Conservation (phyloP, 805 yeast species). For the Zygosaccharomyces kombuchaensis region DNA sequence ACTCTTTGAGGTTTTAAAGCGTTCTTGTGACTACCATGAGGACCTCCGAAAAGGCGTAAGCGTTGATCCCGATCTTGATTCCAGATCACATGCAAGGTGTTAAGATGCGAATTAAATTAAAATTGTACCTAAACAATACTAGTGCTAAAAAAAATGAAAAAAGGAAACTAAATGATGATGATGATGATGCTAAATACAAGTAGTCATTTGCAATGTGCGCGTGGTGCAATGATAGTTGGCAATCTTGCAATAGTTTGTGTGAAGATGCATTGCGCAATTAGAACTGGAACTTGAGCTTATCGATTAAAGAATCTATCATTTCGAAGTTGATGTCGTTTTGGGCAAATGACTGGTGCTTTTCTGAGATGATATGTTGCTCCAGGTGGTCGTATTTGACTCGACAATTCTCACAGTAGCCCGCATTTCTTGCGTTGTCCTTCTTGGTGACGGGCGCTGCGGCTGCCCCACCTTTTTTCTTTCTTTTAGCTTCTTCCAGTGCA, state of each 20-base stretch:
- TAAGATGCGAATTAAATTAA: not conserved
- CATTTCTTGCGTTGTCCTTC: constrained; percentile 27
- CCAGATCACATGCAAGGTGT: not conserved
- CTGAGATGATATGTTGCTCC: constrained; percentile 66
- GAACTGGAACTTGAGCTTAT: constrained; percentile 34
- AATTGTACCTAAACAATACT: not conserved
- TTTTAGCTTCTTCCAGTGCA: constrained; percentile 1
- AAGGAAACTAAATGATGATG: not conserved
- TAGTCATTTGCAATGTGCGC: not conserved
- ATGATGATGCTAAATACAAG: constrained; percentile 3
- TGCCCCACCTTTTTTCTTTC: constrained; percentile 12
- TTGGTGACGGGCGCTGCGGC: constrained; percentile 13
- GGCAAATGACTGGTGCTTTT: constrained; percentile 77
- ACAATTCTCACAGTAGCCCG: constrained; percentile 95
- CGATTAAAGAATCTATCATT: constrained; percentile 71
- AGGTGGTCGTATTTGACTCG: constrained; percentile 75
- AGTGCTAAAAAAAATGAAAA: not conserved
- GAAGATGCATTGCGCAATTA: constrained; percentile 8
- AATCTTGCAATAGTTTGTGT: not conserved
- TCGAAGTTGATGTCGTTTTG: constrained; percentile 62
- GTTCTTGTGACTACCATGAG: too few relatives aligned
- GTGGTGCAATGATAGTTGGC: not conserved
- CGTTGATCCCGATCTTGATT: not conserved
- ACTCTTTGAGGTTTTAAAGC: not conserved
- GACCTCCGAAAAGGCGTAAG: not conserved